phyloP scores from a whole-genome alignment of 805 yeast species.

The Kazachstania viticola region DNA sequence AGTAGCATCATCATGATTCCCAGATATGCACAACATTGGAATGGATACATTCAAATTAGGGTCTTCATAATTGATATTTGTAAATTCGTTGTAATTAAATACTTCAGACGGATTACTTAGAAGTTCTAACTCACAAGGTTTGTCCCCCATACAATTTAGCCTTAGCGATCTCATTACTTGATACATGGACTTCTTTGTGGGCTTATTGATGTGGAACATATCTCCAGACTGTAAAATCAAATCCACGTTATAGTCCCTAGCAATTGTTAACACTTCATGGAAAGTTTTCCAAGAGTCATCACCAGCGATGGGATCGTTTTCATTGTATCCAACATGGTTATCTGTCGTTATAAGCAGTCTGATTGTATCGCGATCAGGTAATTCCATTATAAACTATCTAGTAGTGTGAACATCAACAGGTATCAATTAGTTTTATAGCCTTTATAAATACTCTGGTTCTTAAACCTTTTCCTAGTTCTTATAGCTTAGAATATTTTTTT shows the following conservation, averaged over 20 bases:
- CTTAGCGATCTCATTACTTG: slow-evolving; percentile 69
- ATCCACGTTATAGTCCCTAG: slow-evolving; percentile 63
- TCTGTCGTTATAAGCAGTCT: slow-evolving; percentile 81
- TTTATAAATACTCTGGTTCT: too few species aligned
- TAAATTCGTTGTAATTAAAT: slow-evolving; percentile 47
- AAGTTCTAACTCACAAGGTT: slow-evolving; percentile 75
- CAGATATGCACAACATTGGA: slow-evolving; percentile 87
- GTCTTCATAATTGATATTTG: slow-evolving; percentile 78
- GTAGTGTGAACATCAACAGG: not conserved
- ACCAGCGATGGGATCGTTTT: slow-evolving; percentile 80
- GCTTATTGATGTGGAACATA: slow-evolving; percentile 81
- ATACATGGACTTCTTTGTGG: slow-evolving; percentile 74
- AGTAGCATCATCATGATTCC: slow-evolving; percentile 94
- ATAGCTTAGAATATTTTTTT: too few species aligned
- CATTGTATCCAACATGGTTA: slow-evolving; percentile 91
- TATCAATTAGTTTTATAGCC: too few species aligned
- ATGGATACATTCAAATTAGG: slow-evolving; percentile 79
- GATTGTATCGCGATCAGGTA: slow-evolving; percentile 44
- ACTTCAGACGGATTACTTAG: slow-evolving; percentile 65
- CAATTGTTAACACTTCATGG: slow-evolving; percentile 68
- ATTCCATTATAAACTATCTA: slow-evolving; percentile 9
- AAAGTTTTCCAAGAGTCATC: slow-evolving; percentile 84
- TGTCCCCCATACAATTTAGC: slow-evolving; percentile 66
- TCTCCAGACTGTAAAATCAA: slow-evolving; percentile 91
- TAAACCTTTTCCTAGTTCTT: too few species aligned